phyloP scores from a whole-genome alignment of 352 stramenopile species.

The Pythium biforme region DNA sequence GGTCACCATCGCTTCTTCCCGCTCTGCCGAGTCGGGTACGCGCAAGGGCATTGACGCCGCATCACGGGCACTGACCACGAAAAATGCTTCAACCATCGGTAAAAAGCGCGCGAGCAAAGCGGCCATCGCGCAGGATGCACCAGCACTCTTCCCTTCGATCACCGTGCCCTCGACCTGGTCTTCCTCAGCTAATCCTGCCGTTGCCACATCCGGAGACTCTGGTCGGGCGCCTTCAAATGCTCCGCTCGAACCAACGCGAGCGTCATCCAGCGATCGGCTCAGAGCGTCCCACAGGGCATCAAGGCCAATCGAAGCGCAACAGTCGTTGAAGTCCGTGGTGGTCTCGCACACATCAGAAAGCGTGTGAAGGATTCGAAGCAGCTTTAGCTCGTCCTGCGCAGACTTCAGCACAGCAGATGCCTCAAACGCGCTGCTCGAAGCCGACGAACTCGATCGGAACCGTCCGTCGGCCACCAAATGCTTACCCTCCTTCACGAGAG shows the following conservation, averaged over 20 bases:
- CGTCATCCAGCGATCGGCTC: constrained; percentile 72
- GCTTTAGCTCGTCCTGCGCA: constrained; percentile 91
- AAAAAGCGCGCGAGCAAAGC: constrained; percentile 96
- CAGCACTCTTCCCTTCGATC: constrained; percentile 86
- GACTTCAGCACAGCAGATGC: constrained; percentile 76
- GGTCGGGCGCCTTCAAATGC: constrained; percentile 1
- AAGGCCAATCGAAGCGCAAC: constrained; percentile 63
- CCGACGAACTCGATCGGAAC: constrained; percentile 19
- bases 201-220: not conserved
- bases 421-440: constrained; percentile 39
- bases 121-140: constrained; percentile 88
- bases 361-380: constrained; percentile 96
- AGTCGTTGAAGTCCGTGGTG: constrained; percentile 69
- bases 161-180: constrained; percentile 70
- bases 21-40: constrained; percentile 68
- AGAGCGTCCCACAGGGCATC: constrained; percentile 78
- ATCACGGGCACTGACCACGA: constrained; percentile 96
- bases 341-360: constrained; percentile 85
- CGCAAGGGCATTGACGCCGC: constrained; percentile 71
- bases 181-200: constrained; percentile 35
- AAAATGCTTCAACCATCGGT: constrained; percentile 98
- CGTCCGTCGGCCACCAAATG: constrained; percentile 37
- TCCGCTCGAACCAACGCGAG: constrained; percentile 29
- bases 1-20: constrained; percentile 77
- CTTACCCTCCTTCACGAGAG: constrained; percentile 65